Evolutionary conservation across 441 rosid species (phyloP).

Genomic region (Euphorbia celastroides): DNA sequence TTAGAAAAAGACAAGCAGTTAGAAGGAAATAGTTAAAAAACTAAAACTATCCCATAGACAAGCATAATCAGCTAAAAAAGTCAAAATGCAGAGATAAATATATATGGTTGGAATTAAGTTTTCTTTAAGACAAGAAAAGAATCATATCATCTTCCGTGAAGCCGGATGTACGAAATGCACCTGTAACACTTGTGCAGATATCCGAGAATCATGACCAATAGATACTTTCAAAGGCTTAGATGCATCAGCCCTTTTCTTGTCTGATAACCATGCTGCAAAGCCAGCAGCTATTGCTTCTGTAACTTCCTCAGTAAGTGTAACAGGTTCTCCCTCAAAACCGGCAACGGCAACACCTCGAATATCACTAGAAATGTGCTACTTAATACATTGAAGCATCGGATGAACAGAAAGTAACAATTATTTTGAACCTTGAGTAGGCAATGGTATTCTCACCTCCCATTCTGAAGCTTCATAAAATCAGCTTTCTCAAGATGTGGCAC

Average conservation of each 20-base stretch:
- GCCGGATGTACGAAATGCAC: constrained; percentile 27
- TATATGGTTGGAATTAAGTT: not conserved
- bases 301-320: constrained; percentile 74
- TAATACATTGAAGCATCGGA: not conserved
- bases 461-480: constrained; percentile 88
- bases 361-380: constrained; percentile 45
- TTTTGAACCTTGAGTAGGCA: not conserved
- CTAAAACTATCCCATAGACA: not conserved
- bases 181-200: constrained; percentile 75
- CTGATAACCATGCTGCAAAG: constrained; percentile 78
- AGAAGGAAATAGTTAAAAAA: not conserved
- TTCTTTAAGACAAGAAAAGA: not conserved
- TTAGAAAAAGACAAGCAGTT: not conserved
- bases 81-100: constrained; percentile 1
- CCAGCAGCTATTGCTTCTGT: constrained; percentile 93
- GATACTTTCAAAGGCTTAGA: constrained; percentile 52
- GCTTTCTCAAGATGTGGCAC: constrained; percentile 51
- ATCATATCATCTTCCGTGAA: not conserved
- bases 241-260: constrained; percentile 53
- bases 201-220: constrained; percentile 93
- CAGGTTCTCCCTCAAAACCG: constrained; percentile 92
- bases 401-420: not conserved
- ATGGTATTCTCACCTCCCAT: constrained; percentile 68
- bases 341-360: constrained; percentile 90
- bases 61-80: not conserved